Percentiles rank a stretch among this genome's conserved stretches.
Conservation (phyloP, 208 protist species). For the Trypanosoma brucei region DNA sequence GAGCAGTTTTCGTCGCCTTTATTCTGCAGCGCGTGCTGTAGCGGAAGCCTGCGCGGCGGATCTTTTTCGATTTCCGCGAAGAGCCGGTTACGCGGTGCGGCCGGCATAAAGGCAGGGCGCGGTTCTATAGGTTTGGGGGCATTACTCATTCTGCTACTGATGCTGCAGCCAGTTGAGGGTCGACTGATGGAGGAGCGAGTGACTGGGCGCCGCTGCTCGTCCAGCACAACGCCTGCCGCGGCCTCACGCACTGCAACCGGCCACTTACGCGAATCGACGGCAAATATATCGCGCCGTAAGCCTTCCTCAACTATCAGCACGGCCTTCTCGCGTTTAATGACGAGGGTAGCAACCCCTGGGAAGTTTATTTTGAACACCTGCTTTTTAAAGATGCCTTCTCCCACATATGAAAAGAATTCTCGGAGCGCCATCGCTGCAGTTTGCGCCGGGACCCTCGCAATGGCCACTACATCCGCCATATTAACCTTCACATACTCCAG, state of each 20-base stretch:
- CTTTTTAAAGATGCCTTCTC: constrained; percentile 67
- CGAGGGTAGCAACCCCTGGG: constrained; percentile 53
- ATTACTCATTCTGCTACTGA: constrained; percentile 16
- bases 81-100: constrained; percentile 56
- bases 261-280: constrained; percentile 73
- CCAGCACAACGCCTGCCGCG: constrained; percentile 21
- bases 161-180: constrained; percentile 16
- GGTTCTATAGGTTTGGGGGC: constrained; percentile 18
- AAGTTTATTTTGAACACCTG: constrained; percentile 63
- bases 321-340: constrained; percentile 55
- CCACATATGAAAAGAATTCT: constrained; percentile 82
- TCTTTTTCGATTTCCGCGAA: constrained; percentile 78
- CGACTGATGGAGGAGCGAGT: constrained; percentile 24
- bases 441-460: constrained; percentile 62
- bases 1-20: neutral
- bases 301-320: constrained; percentile 46
- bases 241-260: constrained; percentile 39
- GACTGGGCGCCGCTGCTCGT: neutral
- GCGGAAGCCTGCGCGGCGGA: constrained; percentile 27
- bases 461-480: constrained; percentile 60
- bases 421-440: constrained; percentile 56
- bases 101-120: constrained; percentile 53
- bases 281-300: constrained; percentile 57
- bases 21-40: constrained; percentile 1
- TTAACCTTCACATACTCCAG: constrained; percentile 27